These are phyloP conservation scores for Theileria orientalis DNA, from an alignment of 169 alveolate species.

Conservation along the genomic window DNA sequence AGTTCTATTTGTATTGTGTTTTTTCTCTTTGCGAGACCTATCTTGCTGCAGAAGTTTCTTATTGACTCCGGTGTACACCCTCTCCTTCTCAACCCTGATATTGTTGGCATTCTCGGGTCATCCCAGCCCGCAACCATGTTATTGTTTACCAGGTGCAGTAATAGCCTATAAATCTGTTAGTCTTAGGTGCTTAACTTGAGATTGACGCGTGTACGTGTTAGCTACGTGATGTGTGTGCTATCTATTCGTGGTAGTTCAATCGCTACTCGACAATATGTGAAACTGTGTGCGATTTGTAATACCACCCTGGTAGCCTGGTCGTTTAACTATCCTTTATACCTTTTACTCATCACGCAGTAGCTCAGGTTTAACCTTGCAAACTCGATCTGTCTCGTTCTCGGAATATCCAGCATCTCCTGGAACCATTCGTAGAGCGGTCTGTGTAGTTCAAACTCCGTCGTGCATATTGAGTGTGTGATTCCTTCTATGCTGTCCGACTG, in stretches of 20 bases:
- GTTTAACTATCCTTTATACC: too few relatives aligned
- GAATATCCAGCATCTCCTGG: slow-evolving; percentile 86
- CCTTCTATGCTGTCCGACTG: slow-evolving; percentile 96
- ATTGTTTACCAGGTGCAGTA: slow-evolving; percentile 88
- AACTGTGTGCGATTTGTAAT: too few relatives aligned
- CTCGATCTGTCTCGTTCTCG: slow-evolving; percentile 87
- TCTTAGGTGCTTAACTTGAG: background rate
- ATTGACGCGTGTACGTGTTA: too few relatives aligned
- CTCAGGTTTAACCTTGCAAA: slow-evolving; percentile 97
- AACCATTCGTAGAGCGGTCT: slow-evolving; percentile 99
- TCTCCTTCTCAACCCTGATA: slow-evolving; percentile 94
- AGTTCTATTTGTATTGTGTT: slow-evolving; percentile 88
- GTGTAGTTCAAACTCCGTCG: slow-evolving; percentile 98
- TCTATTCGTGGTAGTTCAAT: too few relatives aligned
- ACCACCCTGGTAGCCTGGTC: too few relatives aligned
- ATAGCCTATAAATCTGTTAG: slow-evolving; percentile 67
- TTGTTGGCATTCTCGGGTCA: slow-evolving; percentile 99
- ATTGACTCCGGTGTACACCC: slow-evolving; percentile 93
- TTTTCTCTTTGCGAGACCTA: slow-evolving; percentile 96
- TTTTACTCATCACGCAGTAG: slow-evolving; percentile 93
- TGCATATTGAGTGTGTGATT: slow-evolving; percentile 98
- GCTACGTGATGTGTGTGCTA: too few relatives aligned
- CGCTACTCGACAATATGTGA: too few relatives aligned
- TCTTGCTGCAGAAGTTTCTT: slow-evolving; percentile 85
- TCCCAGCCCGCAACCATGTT: slow-evolving; percentile 97